These are phyloP conservation scores for Didymella keratinophila DNA, from an alignment of 2,329 filamentous ascomycete species.

Conservation along the genomic window DNA sequence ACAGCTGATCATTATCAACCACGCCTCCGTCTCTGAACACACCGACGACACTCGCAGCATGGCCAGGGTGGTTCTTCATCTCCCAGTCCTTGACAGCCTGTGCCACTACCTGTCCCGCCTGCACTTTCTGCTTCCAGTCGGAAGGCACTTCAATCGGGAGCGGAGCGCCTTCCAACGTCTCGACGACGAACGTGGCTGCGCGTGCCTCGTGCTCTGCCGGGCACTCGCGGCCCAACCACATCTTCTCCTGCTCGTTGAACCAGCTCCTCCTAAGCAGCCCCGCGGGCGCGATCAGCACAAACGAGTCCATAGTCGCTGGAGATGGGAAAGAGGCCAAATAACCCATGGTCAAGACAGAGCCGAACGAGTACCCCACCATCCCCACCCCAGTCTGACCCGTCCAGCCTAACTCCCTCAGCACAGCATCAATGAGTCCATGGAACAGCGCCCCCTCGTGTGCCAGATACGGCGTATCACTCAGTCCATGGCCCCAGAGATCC, in stretches of 20 bases:
- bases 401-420: conserved; percentile 57
- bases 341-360: conserved; percentile 45
- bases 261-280: conserved; percentile 43
- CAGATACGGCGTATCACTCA: conserved; percentile 58
- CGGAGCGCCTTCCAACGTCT: conserved; percentile 55
- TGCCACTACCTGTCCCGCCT: conserved; percentile 56
- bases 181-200: conserved; percentile 48
- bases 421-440: conserved; percentile 50
- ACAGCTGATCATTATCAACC: conserved; percentile 50
- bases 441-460: conserved; percentile 56
- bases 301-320: background rate
- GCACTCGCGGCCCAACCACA: background rate
- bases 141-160: conserved; percentile 48
- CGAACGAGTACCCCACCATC: conserved; percentile 61
- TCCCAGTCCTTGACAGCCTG: conserved; percentile 61
- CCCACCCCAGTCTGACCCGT: conserved; percentile 41
- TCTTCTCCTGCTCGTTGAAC: background rate
- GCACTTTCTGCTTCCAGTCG: conserved; percentile 57
- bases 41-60: conserved; percentile 56
- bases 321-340: background rate
- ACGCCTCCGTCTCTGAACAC: conserved; percentile 58
- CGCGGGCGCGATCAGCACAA: conserved; percentile 56
- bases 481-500: conserved; percentile 63
- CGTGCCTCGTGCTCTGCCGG: conserved; percentile 39
- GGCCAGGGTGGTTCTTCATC: conserved; percentile 56